Evolutionary conservation across 495 filamentous ascomycete species (phyloP).

Genomic region (Podospora didyma): DNA sequence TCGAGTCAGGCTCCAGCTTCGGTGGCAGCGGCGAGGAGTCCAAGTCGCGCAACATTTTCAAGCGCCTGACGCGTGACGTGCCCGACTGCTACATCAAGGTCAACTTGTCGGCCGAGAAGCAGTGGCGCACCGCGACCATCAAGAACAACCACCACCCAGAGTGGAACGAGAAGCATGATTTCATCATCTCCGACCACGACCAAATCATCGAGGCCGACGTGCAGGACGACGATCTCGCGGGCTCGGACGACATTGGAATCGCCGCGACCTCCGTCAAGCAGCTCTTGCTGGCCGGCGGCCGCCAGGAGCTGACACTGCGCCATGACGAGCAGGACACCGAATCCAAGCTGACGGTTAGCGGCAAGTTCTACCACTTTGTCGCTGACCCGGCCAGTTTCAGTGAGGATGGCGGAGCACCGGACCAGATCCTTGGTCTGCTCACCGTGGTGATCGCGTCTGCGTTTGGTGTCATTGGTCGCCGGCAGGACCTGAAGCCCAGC

Average conservation of each 20-base stretch:
- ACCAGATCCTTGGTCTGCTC: slow-evolving; percentile 27
- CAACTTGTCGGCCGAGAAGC: slow-evolving; percentile 31
- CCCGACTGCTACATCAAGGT: slow-evolving; percentile 40
- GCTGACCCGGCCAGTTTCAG: slow-evolving; percentile 26
- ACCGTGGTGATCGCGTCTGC: slow-evolving; percentile 36
- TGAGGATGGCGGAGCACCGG: slow-evolving; percentile 10
- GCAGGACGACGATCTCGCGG: slow-evolving; percentile 34
- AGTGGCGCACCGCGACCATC: slow-evolving; percentile 31
- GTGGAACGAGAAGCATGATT: slow-evolving; percentile 42
- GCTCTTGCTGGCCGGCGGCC: slow-evolving; percentile 30
- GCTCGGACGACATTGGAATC: slow-evolving; percentile 39
- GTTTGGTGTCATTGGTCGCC: slow-evolving; percentile 27
- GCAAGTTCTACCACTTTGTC: slow-evolving; percentile 32
- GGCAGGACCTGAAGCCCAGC: slow-evolving; percentile 36
- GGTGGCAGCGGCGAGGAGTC: slow-evolving; percentile 15
- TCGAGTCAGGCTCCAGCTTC: slow-evolving; percentile 32
- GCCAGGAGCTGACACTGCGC: slow-evolving; percentile 28
- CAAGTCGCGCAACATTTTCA: slow-evolving; percentile 22
- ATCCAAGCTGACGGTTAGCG: slow-evolving; percentile 26
- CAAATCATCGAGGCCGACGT: slow-evolving; percentile 34
- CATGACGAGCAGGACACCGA: slow-evolving; percentile 30
- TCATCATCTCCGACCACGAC: slow-evolving; percentile 34
- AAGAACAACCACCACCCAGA: slow-evolving; percentile 35
- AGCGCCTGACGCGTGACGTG: slow-evolving; percentile 27
- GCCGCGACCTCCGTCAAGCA: slow-evolving; percentile 32